Conservation (phyloP, 768 basidiomycete species). For the Serendipita sp. region DNA sequence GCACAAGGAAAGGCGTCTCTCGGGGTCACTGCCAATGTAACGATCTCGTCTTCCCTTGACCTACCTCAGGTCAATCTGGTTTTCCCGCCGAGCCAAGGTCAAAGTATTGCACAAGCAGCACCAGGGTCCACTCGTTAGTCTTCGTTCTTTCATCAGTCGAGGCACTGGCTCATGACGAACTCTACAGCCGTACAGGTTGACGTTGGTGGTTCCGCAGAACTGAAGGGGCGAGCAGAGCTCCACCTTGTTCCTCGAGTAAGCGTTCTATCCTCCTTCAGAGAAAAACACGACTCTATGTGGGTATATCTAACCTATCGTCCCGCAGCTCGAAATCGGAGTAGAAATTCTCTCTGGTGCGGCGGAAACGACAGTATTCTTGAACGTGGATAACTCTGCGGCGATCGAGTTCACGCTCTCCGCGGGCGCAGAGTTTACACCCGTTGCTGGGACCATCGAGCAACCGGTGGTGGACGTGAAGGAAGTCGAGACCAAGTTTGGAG, state of each 20-base stretch:
- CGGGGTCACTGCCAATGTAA: conserved; percentile 26
- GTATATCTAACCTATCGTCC: not conserved
- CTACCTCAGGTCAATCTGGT: conserved; percentile 1
- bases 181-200: not conserved
- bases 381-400: conserved; percentile 21
- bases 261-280: not conserved
- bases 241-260: conserved; percentile 2
- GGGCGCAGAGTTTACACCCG: conserved; percentile 3
- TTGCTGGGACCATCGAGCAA: not conserved
- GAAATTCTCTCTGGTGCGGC: conserved; percentile 24
- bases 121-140: conserved; percentile 14
- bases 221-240: conserved; percentile 3
- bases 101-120: conserved; percentile 12
- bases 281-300: not conserved
- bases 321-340: conserved; percentile 28
- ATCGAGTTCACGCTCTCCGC: conserved; percentile 19
- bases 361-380: conserved; percentile 27
- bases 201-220: conserved; percentile 18
- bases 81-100: conserved; percentile 4
- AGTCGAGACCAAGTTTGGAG: conserved; percentile 1
- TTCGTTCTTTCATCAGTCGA: not conserved
- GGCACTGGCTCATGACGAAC: not conserved
- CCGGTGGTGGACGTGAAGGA: not conserved
- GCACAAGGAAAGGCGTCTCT: conserved; percentile 25
- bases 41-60: conserved; percentile 22